Evolutionary conservation across 805 yeast species (phyloP).

Genomic region (Wickerhamiella cacticola): DNA sequence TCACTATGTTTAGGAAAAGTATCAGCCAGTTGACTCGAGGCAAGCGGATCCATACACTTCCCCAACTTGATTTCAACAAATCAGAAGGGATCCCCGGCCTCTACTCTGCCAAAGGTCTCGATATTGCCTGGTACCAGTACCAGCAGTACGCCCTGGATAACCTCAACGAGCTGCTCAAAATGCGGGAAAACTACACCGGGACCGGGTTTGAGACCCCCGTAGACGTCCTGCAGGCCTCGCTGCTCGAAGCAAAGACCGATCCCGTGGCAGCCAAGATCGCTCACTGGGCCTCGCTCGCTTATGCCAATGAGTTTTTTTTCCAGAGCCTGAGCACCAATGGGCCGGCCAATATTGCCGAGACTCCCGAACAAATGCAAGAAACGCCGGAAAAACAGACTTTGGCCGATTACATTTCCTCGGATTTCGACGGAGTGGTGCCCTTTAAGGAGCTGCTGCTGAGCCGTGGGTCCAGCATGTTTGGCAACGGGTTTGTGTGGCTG

Average conservation of each 20-base stretch:
- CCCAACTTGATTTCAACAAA: conserved; percentile 30
- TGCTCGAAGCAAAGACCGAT: conserved; percentile 8
- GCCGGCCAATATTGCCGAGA: conserved; percentile 45
- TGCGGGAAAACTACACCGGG: conserved; percentile 9
- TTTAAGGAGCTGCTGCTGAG: conserved; percentile 62
- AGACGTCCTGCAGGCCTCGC: conserved; percentile 10
- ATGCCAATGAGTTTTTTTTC: conserved; percentile 76
- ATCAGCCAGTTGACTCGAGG: too few relatives aligned
- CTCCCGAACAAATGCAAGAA: too few relatives aligned
- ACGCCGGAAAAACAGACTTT: too few relatives aligned
- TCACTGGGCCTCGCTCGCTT: conserved; percentile 71
- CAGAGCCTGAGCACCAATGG: conserved; percentile 15
- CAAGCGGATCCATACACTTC: conserved; percentile 22
- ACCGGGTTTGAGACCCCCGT: conserved; percentile 10
- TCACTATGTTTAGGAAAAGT: neutral
- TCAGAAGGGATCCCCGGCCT: conserved; percentile 50
- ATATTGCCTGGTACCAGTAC: conserved; percentile 69
- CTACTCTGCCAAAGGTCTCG: conserved; percentile 51
- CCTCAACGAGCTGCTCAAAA: conserved; percentile 22
- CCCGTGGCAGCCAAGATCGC: conserved; percentile 39
- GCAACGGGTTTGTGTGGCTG: conserved; percentile 92
- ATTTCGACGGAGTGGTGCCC: conserved; percentile 32
- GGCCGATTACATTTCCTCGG: too few relatives aligned
- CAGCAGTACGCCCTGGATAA: conserved; percentile 40
- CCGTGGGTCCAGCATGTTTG: conserved; percentile 65